Conservation (phyloP, 1,284 basidiomycete species). For the Mycosarcoma maydis region DNA sequence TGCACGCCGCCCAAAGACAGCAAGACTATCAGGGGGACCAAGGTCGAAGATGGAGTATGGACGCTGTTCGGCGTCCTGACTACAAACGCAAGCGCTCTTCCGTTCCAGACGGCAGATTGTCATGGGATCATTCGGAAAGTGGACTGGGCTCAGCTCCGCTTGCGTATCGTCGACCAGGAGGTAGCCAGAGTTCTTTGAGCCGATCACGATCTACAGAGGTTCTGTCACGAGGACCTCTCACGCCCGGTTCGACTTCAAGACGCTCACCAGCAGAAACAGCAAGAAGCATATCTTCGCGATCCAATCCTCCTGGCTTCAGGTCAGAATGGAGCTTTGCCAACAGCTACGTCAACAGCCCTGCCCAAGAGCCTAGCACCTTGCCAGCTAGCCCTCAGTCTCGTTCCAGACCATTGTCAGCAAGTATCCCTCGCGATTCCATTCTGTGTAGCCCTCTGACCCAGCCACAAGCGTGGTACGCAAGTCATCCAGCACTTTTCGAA, state of each 20-base stretch:
- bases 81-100: no score
- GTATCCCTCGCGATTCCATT: neutral
- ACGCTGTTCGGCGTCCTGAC: neutral
- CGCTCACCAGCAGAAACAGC: neutral
- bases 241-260: neutral
- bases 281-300: neutral
- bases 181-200: no score
- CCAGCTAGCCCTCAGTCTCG: neutral
- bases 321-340: conserved; percentile 9
- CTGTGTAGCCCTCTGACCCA: no score
- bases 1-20: no score
- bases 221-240: neutral
- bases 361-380: neutral
- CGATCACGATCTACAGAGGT: neutral
- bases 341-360: neutral
- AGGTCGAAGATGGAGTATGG: neutral
- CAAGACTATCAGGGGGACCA: neutral
- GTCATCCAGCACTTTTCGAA: no score
- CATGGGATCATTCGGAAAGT: no score
- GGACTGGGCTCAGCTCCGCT: no score
- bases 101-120: no score
- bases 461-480: no score
- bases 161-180: no score
- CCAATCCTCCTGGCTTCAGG: neutral
- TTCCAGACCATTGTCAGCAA: conserved; percentile 1